phyloP scores from a whole-genome alignment of 164 flowering plant genomes.

The Aristolochia californica region DNA sequence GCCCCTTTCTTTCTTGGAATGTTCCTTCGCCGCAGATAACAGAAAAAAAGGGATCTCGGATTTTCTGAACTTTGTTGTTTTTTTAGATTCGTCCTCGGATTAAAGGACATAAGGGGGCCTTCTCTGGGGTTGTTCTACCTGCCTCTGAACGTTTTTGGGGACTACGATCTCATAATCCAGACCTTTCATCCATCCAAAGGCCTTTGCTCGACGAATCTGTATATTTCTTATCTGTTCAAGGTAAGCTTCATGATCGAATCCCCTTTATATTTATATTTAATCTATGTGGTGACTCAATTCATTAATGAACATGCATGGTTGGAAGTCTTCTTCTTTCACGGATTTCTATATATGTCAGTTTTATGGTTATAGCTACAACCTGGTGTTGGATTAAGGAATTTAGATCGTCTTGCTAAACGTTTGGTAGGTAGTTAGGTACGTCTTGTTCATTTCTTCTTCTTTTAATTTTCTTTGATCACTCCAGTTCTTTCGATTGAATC shows the following conservation, averaged over 20 bases:
- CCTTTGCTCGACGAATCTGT: conserved; percentile 17
- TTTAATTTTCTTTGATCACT: too few species aligned
- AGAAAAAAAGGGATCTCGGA: conserved; percentile 7
- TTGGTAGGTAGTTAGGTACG: too few species aligned
- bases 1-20: conserved; percentile 2
- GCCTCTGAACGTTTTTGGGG: conserved; percentile 4
- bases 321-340: conserved; percentile 10
- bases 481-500: too few species aligned
- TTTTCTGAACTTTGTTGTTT: conserved; percentile 5
- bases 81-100: conserved; percentile 12
- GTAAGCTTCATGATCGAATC: conserved; percentile 23
- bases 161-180: conserved; percentile 1
- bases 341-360: too few species aligned
- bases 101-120: conserved; percentile 1
- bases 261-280: conserved; percentile 8
- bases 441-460: too few species aligned
- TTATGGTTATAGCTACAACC: too few species aligned
- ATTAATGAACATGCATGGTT: conserved; percentile 21
- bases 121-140: conserved; percentile 7
- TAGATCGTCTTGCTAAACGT: too few species aligned
- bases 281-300: conserved; percentile 7
- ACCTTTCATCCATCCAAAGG: conserved; percentile 33
- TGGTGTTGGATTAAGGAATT: too few species aligned
- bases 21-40: conserved; percentile 4
- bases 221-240: conserved; percentile 22